A percentile compares a stretch with the other conserved stretches of the same genome.
Evolutionary conservation across 768 basidiomycete genomes (phyloP).

Genomic region (Lactarius tabidus): DNA sequence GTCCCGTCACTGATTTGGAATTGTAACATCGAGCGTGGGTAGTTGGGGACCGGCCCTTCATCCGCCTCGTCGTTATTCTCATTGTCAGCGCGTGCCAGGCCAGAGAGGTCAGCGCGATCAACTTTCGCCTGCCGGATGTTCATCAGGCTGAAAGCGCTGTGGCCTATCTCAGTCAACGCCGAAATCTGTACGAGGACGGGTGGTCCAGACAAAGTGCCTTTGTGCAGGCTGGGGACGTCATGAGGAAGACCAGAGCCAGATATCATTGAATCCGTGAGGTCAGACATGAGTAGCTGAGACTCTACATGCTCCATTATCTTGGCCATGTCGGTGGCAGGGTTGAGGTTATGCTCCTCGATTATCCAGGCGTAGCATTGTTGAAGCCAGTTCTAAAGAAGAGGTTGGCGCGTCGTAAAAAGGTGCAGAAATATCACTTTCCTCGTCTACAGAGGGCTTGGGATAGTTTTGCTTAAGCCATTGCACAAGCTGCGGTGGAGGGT

Average conservation of each 20-base stretch:
- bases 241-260: constrained; percentile 63
- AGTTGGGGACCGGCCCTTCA: constrained; percentile 75
- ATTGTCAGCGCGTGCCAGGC: constrained; percentile 45
- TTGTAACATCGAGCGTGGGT: constrained; percentile 74
- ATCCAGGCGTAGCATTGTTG: constrained; percentile 69
- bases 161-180: constrained; percentile 77
- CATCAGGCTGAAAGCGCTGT: constrained; percentile 76
- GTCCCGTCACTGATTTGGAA: constrained; percentile 79
- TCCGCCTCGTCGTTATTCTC: constrained; percentile 53
- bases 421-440: constrained; percentile 38
- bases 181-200: constrained; percentile 73
- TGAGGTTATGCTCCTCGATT: constrained; percentile 41
- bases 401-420: not conserved
- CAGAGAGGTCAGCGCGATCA: constrained; percentile 50
- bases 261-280: constrained; percentile 67
- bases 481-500: constrained; percentile 35
- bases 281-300: constrained; percentile 66
- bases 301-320: constrained; percentile 55
- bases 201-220: constrained; percentile 37
- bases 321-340: constrained; percentile 45
- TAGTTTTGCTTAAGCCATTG: constrained; percentile 55
- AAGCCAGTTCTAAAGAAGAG: constrained; percentile 61
- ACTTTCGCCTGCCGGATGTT: constrained; percentile 62
- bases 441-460: constrained; percentile 60
- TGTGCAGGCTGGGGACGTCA: constrained; percentile 37